Conservation (phyloP, 148 eudicot species). For the Persicaria maculosa region DNA sequence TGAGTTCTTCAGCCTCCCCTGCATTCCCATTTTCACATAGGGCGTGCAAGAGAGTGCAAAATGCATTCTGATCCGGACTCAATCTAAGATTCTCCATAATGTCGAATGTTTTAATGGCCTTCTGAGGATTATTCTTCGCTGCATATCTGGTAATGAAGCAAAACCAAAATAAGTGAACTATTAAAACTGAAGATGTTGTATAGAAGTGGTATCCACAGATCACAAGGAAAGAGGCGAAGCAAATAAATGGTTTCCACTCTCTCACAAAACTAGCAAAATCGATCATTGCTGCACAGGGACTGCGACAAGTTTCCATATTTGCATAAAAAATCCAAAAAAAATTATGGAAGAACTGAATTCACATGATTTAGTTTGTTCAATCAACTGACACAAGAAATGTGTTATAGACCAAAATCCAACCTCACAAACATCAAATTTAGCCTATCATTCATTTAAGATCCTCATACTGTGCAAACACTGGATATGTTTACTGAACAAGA, state of each 20-base stretch:
- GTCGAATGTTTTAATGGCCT: constrained; percentile 72
- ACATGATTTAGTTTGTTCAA: not conserved
- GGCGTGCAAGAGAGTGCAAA: constrained; percentile 46
- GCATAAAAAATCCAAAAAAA: not conserved
- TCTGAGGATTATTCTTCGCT: constrained; percentile 53
- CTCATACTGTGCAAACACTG: not conserved
- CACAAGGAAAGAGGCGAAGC: too few relatives aligned
- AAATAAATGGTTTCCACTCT: too few relatives aligned
- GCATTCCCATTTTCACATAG: constrained; percentile 72
- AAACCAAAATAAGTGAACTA: not conserved
- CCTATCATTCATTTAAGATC: not conserved
- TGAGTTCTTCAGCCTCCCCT: constrained; percentile 88
- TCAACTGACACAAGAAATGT: not conserved
- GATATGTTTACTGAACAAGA: not conserved
- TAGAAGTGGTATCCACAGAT: too few relatives aligned
- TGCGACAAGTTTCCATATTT: not conserved
- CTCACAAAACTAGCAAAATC: too few relatives aligned
- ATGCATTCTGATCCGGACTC: constrained; percentile 53
- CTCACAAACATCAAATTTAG: not conserved
- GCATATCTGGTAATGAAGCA: constrained; percentile 49
- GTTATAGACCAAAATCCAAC: not conserved
- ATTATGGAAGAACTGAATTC: constrained; percentile 7
- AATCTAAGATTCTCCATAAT: constrained; percentile 63
- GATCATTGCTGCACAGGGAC: too few relatives aligned
- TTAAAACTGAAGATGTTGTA: not conserved